Evolutionary conservation across 2,329 filamentous ascomycete genomes (phyloP).

Genomic region (Fusarium xyrophilum): DNA sequence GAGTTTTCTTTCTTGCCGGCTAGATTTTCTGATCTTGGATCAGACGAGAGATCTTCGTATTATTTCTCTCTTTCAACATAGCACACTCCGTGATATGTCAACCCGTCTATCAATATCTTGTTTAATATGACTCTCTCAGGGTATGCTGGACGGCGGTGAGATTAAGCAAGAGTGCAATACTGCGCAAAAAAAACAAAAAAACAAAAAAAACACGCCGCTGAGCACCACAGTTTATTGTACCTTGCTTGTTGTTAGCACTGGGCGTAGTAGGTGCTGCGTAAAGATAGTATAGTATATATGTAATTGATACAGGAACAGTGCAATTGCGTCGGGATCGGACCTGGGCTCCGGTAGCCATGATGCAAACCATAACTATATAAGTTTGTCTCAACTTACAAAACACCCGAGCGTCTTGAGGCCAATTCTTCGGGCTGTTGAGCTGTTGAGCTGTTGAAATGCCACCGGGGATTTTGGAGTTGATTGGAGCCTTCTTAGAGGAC

Average conservation of each 20-base stretch:
- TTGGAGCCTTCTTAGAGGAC: not conserved
- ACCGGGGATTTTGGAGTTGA: not conserved
- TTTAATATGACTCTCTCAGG: not conserved
- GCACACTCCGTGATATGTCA: not conserved
- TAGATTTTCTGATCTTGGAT: not conserved
- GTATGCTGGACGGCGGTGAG: conserved; percentile 20
- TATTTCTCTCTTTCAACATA: not conserved
- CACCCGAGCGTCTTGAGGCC: not conserved
- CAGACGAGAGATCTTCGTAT: conserved; percentile 7
- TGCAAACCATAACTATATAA: not conserved
- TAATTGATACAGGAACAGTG: not conserved
- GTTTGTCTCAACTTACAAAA: not conserved
- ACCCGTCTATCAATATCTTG: not conserved
- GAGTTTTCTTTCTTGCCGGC: conserved; percentile 1
- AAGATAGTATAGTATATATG: not conserved
- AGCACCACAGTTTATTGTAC: not conserved
- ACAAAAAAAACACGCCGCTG: not conserved
- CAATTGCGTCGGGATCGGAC: not conserved
- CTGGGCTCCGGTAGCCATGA: not conserved
- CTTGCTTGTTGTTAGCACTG: not conserved
- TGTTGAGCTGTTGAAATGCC: not conserved
- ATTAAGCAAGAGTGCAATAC: not conserved
- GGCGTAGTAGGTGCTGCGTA: not conserved
- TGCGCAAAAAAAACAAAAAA: conserved; percentile 3
- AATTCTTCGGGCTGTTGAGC: not conserved